Evolutionary conservation across 2,329 filamentous ascomycete genomes (phyloP).

Genomic region (Claviceps capensis): DNA sequence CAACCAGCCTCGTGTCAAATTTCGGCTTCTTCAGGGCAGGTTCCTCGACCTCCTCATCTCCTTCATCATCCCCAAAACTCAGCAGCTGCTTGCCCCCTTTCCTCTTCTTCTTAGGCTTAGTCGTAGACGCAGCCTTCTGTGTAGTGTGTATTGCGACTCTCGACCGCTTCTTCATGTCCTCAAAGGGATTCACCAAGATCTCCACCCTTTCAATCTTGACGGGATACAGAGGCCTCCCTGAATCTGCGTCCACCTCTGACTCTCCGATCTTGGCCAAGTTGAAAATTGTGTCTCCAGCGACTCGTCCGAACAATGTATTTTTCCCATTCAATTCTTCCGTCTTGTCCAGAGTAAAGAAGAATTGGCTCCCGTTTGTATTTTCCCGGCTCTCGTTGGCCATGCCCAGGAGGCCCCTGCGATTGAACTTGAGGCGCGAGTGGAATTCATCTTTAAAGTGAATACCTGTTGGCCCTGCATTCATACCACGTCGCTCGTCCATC

Average conservation of each 20-base stretch:
- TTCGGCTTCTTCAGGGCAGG: conserved; percentile 62
- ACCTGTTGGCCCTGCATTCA: conserved; percentile 44
- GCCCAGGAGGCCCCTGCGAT: conserved; percentile 75
- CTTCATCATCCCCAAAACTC: conserved; percentile 65
- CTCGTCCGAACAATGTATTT: conserved; percentile 86
- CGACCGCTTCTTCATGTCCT: conserved; percentile 61
- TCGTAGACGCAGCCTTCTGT: conserved; percentile 22
- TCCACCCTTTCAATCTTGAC: conserved; percentile 63
- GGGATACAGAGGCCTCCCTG: conserved; percentile 75
- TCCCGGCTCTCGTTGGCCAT: conserved; percentile 80
- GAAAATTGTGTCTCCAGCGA: conserved; percentile 91
- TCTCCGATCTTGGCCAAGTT: conserved; percentile 92
- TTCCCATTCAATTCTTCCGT: conserved; percentile 74
- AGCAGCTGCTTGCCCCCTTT: conserved; percentile 64
- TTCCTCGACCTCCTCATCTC: conserved; percentile 34
- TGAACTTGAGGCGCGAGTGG: conserved; percentile 85
- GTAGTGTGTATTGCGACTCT: conserved; percentile 36
- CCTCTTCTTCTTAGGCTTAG: conserved; percentile 51
- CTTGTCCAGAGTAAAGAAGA: conserved; percentile 86
- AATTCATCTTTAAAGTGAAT: conserved; percentile 71
- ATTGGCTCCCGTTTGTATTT: conserved; percentile 85
- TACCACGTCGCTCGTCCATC: conserved; percentile 49
- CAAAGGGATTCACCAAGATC: conserved; percentile 69
- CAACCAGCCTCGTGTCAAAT: conserved; percentile 63
- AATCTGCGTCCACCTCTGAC: conserved; percentile 62